Conservation (phyloP, 495 filamentous ascomycete genomes). For the Penicillium egyptiacum region DNA sequence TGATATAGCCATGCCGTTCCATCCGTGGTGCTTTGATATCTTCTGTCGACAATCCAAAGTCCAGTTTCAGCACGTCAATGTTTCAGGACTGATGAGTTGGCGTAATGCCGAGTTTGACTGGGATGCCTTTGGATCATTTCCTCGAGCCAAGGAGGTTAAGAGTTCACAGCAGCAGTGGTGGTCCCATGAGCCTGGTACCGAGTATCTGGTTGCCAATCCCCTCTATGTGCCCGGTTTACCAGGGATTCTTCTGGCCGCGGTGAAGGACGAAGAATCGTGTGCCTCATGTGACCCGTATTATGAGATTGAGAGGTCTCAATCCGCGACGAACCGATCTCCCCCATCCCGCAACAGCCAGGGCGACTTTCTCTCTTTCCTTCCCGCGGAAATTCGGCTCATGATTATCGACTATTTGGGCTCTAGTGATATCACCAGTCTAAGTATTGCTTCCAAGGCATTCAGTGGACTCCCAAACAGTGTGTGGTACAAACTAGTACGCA, state of each 20-base stretch:
- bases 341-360: background rate
- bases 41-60: conserved; percentile 25
- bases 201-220: conserved; percentile 34
- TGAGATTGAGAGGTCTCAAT: background rate
- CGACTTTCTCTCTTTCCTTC: conserved; percentile 24
- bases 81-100: conserved; percentile 26
- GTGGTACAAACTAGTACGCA: conserved; percentile 24
- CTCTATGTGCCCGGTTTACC: conserved; percentile 23
- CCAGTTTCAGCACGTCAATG: conserved; percentile 19
- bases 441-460: conserved; percentile 23
- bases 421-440: conserved; percentile 23
- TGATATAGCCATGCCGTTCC: conserved; percentile 31
- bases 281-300: background rate
- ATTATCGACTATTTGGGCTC: conserved; percentile 21
- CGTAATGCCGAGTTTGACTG: conserved; percentile 19
- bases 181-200: conserved; percentile 20
- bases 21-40: conserved; percentile 40
- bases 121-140: conserved; percentile 10
- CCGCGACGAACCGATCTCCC: background rate
- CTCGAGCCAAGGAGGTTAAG: conserved; percentile 14
- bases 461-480: conserved; percentile 25
- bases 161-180: conserved; percentile 19
- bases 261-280: background rate
- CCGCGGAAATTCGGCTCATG: conserved; percentile 23
- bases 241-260: conserved; percentile 10